A percentile compares a stretch with the other conserved stretches of the same genome.
phyloP scores from a whole-genome alignment of 768 basidiomycete species.

The Lactarius pseudohatsudake region DNA sequence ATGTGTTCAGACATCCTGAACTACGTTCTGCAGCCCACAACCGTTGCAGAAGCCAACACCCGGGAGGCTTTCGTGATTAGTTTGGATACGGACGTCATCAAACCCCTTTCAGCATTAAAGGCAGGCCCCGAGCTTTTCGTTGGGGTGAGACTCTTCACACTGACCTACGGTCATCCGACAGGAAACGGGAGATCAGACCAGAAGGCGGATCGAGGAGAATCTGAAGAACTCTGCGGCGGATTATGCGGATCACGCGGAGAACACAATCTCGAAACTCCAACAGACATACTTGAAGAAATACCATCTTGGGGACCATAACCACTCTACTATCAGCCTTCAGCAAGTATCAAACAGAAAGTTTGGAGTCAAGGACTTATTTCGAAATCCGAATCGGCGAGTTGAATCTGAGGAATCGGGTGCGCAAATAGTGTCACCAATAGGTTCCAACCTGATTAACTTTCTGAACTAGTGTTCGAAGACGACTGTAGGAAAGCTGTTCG shows the following conservation, averaged over 20 bases:
- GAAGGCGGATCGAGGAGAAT: constrained; percentile 88
- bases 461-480: constrained; percentile 53
- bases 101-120: constrained; percentile 64
- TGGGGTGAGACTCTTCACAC: not conserved
- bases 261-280: constrained; percentile 77
- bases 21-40: not conserved
- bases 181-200: constrained; percentile 88
- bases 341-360: not conserved
- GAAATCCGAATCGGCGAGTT: not conserved
- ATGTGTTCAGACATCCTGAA: constrained; percentile 6
- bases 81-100: constrained; percentile 68
- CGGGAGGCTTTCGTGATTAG: constrained; percentile 76
- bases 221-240: constrained; percentile 70
- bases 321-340: constrained; percentile 37
- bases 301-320: constrained; percentile 46
- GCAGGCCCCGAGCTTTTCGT: constrained; percentile 37
- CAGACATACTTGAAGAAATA: constrained; percentile 79
- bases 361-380: not conserved
- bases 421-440: constrained; percentile 25
- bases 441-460: not conserved
- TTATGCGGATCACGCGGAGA: constrained; percentile 81
- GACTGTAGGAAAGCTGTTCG: constrained; percentile 89
- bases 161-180: constrained; percentile 33
- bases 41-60: constrained; percentile 72
- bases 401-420: constrained; percentile 89